Base-by-base conservation (phyloP, 352 stramenopile genomes). In the Phytophthora sojae region DNA sequence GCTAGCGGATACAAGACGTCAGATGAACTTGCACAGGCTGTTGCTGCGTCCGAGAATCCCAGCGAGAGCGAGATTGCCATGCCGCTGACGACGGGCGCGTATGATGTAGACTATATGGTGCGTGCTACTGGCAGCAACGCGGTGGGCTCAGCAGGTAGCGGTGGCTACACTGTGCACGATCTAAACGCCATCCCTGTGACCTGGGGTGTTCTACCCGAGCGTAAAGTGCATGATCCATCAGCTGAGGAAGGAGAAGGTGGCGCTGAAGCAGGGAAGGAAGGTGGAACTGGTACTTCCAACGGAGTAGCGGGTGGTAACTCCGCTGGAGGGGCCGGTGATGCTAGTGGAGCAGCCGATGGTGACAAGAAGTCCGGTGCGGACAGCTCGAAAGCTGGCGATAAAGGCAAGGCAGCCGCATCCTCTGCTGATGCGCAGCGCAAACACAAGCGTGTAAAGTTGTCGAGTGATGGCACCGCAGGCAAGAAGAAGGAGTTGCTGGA, bases 101-200 rank as follows among this genome's bases (percentile, higher is more conserved):
- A 93, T 63, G 80, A 92, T 66, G 62, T 92, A 14, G 85, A 91
- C 69, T 90, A 93, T 56, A 89, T 93, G 82, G 84, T 93, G 5
- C 82, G 82, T 6, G 49, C 69, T 21, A 85, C 82, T 6, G 72
- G 72, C 12, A 77, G 86, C 17, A 82, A 72, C 19, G 61, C 30
- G 26, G 55, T 44, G 50, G 51, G 71, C 9, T 50, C 64, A 14
- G 75, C 67, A 39, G 32, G 32, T 1, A 77, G 66, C 12, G 37
- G 77, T 5, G 75, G 73, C n/a, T 65, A 68, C 44, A 92, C 80
- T 14, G 63, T 94, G n/a, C 79, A 90, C 14, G 83, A 90, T 73
- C 57, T 95, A 3, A 79, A 95, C 55, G 75, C 80, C 7, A 86
- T 95, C 55, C 79, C 79, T 15, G 71, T 95, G 7, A 80, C 83